Conservation (phyloP, 2,329 filamentous ascomycete species). For the Ophiostoma tasmaniense region DNA sequence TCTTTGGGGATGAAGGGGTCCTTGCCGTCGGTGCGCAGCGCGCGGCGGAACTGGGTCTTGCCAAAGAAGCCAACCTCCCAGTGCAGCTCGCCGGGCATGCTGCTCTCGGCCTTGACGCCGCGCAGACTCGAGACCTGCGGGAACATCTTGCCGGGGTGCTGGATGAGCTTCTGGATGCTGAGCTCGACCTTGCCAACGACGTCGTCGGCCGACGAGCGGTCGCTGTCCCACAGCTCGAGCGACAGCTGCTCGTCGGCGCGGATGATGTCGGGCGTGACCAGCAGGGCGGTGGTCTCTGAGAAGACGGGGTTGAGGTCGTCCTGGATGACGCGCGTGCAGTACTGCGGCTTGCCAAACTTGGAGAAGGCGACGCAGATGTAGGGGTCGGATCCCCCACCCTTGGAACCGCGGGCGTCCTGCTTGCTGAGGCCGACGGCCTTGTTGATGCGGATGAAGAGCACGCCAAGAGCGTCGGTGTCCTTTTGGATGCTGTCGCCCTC, state of each 20-base stretch:
- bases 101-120: slow-evolving; percentile 73
- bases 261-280: slow-evolving; percentile 83
- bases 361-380: slow-evolving; percentile 94
- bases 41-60: slow-evolving; percentile 79
- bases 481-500: slow-evolving; percentile 89
- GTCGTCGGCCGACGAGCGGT: slow-evolving; percentile 84
- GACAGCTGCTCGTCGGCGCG: slow-evolving; percentile 90
- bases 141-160: slow-evolving; percentile 89
- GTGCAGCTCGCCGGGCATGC: slow-evolving; percentile 87
- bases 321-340: slow-evolving; percentile 91
- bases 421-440: slow-evolving; percentile 82
- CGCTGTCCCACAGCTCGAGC: slow-evolving; percentile 93
- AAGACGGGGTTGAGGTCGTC: slow-evolving; percentile 91
- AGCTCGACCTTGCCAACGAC: slow-evolving; percentile 92
- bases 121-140: slow-evolving; percentile 75
- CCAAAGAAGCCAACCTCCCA: slow-evolving; percentile 96
- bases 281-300: slow-evolving; percentile 74
- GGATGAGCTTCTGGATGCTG: slow-evolving; percentile 89
- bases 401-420: slow-evolving; percentile 73
- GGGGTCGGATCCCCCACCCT: slow-evolving; percentile 82
- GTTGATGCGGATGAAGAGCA: slow-evolving; percentile 90
- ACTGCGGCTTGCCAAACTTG: slow-evolving; percentile 96
- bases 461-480: slow-evolving; percentile 73
- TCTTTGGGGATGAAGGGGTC: slow-evolving; percentile 66
- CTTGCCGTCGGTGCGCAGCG: slow-evolving; percentile 78